A percentile compares a stretch with the other conserved stretches of the same genome.
Evolutionary conservation across 768 basidiomycete genomes (phyloP).

Genomic region (Leucocoprinus birnbaumii): DNA sequence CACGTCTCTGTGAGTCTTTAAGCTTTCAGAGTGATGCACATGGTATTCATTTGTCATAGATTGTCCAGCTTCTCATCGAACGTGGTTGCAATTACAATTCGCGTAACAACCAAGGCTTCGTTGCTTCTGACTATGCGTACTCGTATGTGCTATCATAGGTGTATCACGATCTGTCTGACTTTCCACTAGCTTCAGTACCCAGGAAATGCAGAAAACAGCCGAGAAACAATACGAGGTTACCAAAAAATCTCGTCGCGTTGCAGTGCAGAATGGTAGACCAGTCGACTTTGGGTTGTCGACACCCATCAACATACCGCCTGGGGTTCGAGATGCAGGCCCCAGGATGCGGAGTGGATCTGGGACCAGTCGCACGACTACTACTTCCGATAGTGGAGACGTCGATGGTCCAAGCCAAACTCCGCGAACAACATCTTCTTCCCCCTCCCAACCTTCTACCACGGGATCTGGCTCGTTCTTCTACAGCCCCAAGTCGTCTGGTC

Average conservation of each 20-base stretch:
- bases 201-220: constrained; percentile 81
- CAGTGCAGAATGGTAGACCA: constrained; percentile 6
- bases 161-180: background rate
- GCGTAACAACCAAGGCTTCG: constrained; percentile 89
- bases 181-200: constrained; percentile 58
- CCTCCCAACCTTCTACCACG: constrained; percentile 46
- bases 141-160: constrained; percentile 53
- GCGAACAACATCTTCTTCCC: constrained; percentile 58
- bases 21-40: constrained; percentile 1
- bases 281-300: constrained; percentile 18
- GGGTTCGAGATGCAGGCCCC: constrained; percentile 41
- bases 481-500: constrained; percentile 23
- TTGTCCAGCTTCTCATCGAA: constrained; percentile 85
- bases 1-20: constrained; percentile 63
- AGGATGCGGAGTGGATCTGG: constrained; percentile 82
- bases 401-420: constrained; percentile 54
- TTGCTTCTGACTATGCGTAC: constrained; percentile 91
- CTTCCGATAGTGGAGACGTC: constrained; percentile 71
- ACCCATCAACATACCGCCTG: constrained; percentile 39
- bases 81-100: constrained; percentile 81
- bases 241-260: constrained; percentile 61
- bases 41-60: constrained; percentile 31
- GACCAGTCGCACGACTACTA: constrained; percentile 72
- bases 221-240: constrained; percentile 77
- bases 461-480: constrained; percentile 43